Percentiles rank a stretch among this genome's conserved stretches.
These are phyloP conservation scores for Escovopsis sp. DNA, from an alignment of 2,329 filamentous ascomycete genomes.

Conservation along the genomic window DNA sequence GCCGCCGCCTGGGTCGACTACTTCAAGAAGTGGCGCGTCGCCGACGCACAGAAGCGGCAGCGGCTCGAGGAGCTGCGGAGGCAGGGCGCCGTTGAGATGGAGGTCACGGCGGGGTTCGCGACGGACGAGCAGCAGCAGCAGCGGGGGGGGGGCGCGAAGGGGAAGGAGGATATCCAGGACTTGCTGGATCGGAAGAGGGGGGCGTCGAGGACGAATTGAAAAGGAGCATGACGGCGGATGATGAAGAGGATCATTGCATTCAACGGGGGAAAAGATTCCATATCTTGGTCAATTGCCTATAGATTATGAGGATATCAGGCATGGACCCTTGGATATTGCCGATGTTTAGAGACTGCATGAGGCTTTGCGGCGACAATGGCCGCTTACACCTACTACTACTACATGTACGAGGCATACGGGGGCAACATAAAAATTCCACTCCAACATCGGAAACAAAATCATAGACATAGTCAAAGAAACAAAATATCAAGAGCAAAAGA, in stretches of 20 bases:
- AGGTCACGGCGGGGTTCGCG: slow-evolving; percentile 23
- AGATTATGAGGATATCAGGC: too few species aligned
- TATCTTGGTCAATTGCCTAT: too few species aligned
- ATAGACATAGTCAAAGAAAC: too few species aligned
- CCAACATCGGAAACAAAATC: too few species aligned
- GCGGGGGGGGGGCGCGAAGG: slow-evolving; percentile 15
- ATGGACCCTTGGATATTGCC: too few species aligned
- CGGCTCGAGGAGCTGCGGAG: slow-evolving; percentile 60
- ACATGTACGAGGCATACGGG: too few species aligned
- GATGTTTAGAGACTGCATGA: too few species aligned
- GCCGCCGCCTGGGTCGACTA: slow-evolving; percentile 92
- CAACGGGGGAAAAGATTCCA: not conserved
- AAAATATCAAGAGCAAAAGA: too few species aligned
- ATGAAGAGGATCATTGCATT: not conserved
- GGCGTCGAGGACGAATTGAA: slow-evolving; percentile 6
- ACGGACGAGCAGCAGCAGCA: slow-evolving; percentile 12
- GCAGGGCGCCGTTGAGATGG: slow-evolving; percentile 54
- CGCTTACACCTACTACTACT: too few species aligned
- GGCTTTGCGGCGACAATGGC: too few species aligned
- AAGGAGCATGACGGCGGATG: not conserved
- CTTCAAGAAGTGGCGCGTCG: slow-evolving; percentile 92
- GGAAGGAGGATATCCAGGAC: slow-evolving; percentile 24
- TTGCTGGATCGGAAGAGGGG: slow-evolving; percentile 23
- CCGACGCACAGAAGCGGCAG: slow-evolving; percentile 74
- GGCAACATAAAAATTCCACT: too few species aligned